Evolutionary conservation across 1,139 yeast genomes (phyloP).

Genomic region (Saccharomyces pastorianus): DNA sequence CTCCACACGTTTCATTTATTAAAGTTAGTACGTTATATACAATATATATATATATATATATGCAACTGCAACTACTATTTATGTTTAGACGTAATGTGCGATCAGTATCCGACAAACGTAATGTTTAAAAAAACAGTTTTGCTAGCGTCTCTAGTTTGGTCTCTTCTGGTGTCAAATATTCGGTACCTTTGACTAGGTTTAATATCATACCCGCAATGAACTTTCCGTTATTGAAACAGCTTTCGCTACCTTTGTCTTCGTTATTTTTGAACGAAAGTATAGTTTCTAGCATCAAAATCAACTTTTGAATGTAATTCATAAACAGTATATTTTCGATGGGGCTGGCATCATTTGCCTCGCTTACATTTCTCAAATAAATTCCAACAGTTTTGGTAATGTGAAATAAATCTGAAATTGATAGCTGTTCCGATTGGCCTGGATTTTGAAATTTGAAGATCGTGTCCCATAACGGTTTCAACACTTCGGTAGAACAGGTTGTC

Average conservation of each 20-base stretch:
- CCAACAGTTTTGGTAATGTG: conserved; percentile 29
- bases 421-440: conserved; percentile 6
- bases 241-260: conserved; percentile 19
- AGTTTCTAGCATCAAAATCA: conserved; percentile 13
- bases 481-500: conserved; percentile 1
- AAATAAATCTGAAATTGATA: conserved; percentile 19
- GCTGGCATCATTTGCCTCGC: not conserved
- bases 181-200: conserved; percentile 6
- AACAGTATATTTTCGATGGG: conserved; percentile 7
- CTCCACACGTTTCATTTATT: not conserved
- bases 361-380: conserved; percentile 18
- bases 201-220: conserved; percentile 25
- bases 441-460: conserved; percentile 19
- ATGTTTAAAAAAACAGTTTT: conserved; percentile 5
- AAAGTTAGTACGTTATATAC: not conserved
- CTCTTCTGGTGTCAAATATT: conserved; percentile 11
- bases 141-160: conserved; percentile 4
- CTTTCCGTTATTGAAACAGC: conserved; percentile 25
- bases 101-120: no score
- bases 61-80: no score
- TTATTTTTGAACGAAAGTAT: conserved; percentile 13
- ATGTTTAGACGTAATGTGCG: no score
- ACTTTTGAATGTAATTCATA: conserved; percentile 2
- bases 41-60: not conserved
- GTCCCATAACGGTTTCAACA: conserved; percentile 14